These are phyloP conservation scores for Bipolaris victoriae DNA, from an alignment of 2,329 filamentous ascomycete genomes.

Conservation along the genomic window DNA sequence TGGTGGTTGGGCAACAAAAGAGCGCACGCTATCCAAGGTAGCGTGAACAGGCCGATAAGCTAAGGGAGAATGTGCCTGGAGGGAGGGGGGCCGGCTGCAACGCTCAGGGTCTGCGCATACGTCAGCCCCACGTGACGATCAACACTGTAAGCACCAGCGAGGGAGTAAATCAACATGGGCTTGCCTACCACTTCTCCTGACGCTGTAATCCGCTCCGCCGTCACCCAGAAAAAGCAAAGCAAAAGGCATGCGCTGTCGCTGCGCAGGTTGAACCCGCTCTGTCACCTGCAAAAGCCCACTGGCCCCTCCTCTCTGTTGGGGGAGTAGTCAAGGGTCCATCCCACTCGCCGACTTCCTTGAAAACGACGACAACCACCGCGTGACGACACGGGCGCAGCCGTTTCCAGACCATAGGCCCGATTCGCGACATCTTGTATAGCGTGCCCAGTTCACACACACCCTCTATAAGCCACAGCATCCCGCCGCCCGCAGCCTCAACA, in stretches of 20 bases:
- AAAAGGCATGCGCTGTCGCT: background rate
- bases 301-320: background rate
- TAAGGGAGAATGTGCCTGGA: conserved; percentile 7
- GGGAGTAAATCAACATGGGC: conserved; percentile 2
- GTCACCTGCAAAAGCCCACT: background rate
- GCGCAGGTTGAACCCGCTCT: background rate
- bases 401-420: conserved; percentile 13
- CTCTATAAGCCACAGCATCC: background rate
- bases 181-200: conserved; percentile 3
- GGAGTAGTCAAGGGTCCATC: conserved; percentile 19
- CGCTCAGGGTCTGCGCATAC: conserved; percentile 16
- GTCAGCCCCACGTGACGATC: conserved; percentile 18
- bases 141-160: conserved; percentile 8
- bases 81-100: conserved; percentile 1
- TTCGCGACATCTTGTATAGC: conserved; percentile 11
- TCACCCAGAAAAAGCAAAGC: background rate
- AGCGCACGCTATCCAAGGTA: conserved; percentile 1
- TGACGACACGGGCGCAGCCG: conserved; percentile 15
- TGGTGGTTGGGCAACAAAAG: conserved; percentile 5
- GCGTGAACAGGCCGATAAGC: conserved; percentile 10
- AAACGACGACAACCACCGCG: conserved; percentile 18
- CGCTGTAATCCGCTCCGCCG: background rate
- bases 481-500: conserved; percentile 1
- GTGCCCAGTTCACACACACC: conserved; percentile 1
- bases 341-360: conserved; percentile 18